Conservation (phyloP, 2,329 filamentous ascomycete species). For the Fusarium sacchari region DNA sequence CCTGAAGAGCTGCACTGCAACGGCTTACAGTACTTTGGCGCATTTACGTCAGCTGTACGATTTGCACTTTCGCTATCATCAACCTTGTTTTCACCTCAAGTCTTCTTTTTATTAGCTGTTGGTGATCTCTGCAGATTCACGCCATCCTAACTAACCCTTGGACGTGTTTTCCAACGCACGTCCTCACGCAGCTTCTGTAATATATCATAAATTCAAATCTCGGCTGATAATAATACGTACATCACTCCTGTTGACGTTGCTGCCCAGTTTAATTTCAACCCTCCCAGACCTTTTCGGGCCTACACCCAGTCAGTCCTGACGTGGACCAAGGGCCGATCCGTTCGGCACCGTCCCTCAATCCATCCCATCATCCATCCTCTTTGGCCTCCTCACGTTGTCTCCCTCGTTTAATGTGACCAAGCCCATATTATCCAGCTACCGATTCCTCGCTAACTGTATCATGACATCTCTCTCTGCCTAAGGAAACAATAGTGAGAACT, state of each 20-base stretch:
- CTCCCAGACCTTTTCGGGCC: constrained; percentile 14
- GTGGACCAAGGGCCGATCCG: constrained; percentile 46
- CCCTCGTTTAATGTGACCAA: constrained; percentile 11
- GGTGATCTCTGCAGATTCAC: constrained; percentile 14
- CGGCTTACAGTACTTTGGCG: constrained; percentile 9
- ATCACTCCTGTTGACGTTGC: constrained; percentile 4
- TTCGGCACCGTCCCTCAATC: constrained; percentile 27
- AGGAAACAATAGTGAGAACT: constrained; percentile 16
- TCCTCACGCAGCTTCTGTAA: constrained; percentile 4
- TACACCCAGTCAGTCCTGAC: constrained; percentile 35
- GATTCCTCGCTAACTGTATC: neutral
- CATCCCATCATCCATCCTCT: neutral
- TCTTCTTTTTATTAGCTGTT: neutral
- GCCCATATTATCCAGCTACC: constrained; percentile 1
- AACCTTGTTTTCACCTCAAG: constrained; percentile 31
- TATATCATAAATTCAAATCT: constrained; percentile 17
- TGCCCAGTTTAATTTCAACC: constrained; percentile 35
- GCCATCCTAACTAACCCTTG: neutral
- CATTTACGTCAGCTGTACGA: constrained; percentile 26
- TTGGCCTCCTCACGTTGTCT: constrained; percentile 13
- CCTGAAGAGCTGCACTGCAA: constrained; percentile 26
- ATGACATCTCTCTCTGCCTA: constrained; percentile 17
- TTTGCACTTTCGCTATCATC: constrained; percentile 21
- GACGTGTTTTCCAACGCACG: neutral
- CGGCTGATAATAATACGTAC: constrained; percentile 1